phyloP scores from a whole-genome alignment of 2,329 filamentous ascomycete genomes.

The Ophiostoma sp. region DNA sequence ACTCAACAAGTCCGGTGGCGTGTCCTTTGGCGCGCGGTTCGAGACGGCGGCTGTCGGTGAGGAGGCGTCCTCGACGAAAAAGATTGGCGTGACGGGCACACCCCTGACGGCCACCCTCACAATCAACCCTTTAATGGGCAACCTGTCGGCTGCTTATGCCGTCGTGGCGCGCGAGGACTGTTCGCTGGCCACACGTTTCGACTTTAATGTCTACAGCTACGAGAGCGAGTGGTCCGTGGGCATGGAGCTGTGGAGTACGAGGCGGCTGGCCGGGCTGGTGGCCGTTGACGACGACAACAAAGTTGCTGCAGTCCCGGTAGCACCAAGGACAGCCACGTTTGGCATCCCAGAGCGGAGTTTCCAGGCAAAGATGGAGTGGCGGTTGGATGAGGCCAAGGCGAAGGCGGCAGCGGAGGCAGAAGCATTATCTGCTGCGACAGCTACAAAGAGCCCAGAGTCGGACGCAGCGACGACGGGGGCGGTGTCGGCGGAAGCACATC shows the following conservation, averaged over 20 bases:
- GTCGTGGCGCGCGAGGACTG: constrained; percentile 82
- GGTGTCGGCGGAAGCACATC: constrained; percentile 34
- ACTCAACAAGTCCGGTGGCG: constrained; percentile 87
- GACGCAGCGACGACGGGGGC: neutral
- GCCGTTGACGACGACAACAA: constrained; percentile 34
- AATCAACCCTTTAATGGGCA: constrained; percentile 91
- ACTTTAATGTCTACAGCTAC: constrained; percentile 98
- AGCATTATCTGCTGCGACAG: neutral
- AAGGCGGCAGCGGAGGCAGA: neutral
- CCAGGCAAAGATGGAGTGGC: constrained; percentile 53
- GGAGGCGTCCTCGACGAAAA: neutral
- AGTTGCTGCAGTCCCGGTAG: neutral
- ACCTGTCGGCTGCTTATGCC: constrained; percentile 86
- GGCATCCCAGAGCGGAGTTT: constrained; percentile 42
- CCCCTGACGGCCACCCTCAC: constrained; percentile 93
- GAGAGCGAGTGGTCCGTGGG: constrained; percentile 92
- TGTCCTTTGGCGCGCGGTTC: constrained; percentile 86
- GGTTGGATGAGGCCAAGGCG: constrained; percentile 39
- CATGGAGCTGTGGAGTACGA: constrained; percentile 85
- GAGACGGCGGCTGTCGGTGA: constrained; percentile 58
- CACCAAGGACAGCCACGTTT: neutral
- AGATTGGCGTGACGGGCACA: constrained; percentile 68
- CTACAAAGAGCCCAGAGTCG: neutral
- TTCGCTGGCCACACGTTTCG: constrained; percentile 84
- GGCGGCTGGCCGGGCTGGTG: constrained; percentile 44